phyloP scores from a whole-genome alignment of 371 early-diverging fungal genomes.

The Blakeslea trispora region DNA sequence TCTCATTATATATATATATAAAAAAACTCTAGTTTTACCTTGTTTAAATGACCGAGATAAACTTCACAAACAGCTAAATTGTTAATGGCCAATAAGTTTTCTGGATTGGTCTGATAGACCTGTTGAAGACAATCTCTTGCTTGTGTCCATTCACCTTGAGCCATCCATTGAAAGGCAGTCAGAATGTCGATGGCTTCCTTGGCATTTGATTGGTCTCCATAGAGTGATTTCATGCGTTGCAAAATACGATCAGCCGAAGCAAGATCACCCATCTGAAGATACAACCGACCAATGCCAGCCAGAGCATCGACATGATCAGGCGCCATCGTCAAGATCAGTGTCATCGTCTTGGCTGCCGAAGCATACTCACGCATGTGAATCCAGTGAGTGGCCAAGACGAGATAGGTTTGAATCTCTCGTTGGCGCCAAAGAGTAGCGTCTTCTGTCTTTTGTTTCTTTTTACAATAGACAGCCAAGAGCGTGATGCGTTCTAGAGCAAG shows the following conservation, averaged over 20 bases:
- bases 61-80: conserved; percentile 62
- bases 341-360: conserved; percentile 44
- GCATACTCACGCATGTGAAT: conserved; percentile 54
- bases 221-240: conserved; percentile 33
- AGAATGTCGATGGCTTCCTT: conserved; percentile 50
- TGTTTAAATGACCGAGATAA: conserved; percentile 56
- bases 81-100: conserved; percentile 54
- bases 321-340: conserved; percentile 20
- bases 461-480: conserved; percentile 52
- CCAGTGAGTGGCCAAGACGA: conserved; percentile 55
- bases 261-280: conserved; percentile 62
- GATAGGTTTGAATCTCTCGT: conserved; percentile 53
- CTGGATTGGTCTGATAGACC: conserved; percentile 47
- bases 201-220: conserved; percentile 18
- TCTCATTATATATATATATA: too few species aligned
- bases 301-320: conserved; percentile 46
- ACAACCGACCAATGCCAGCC: conserved; percentile 56
- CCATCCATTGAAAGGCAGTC: conserved; percentile 49
- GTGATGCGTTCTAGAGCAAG: conserved; percentile 56
- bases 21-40: conserved; percentile 18
- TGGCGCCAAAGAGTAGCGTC: conserved; percentile 38
- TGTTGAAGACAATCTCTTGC: conserved; percentile 50
- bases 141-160: conserved; percentile 56
- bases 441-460: conserved; percentile 37
- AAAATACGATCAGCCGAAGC: conserved; percentile 46